phyloP scores from a whole-genome alignment of 2,329 filamentous ascomycete species.

The Tolypocladium album region DNA sequence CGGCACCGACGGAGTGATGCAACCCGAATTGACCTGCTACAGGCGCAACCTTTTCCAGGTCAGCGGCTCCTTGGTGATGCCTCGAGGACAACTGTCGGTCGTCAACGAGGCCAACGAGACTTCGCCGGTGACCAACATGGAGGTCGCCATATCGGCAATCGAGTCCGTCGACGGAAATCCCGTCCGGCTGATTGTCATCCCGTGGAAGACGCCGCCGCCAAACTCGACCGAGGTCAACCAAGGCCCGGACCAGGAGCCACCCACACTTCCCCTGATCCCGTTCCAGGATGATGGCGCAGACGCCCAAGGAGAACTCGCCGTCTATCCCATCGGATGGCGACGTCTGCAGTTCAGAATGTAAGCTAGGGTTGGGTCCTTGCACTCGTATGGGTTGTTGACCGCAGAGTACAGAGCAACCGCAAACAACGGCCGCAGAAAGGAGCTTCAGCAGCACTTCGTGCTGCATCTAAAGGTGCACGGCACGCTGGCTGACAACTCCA shows the following conservation, averaged over 20 bases:
- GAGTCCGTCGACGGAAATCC: conserved; percentile 90
- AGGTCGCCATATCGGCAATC: conserved; percentile 82
- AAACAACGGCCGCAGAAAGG: conserved; percentile 89
- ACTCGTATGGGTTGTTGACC: neutral
- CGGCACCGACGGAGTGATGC: conserved; percentile 46
- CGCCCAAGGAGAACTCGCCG: conserved; percentile 69
- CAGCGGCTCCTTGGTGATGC: conserved; percentile 76
- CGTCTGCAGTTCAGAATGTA: conserved; percentile 80
- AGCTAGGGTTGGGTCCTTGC: conserved; percentile 12
- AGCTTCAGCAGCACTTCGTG: conserved; percentile 93
- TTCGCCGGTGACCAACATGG: conserved; percentile 70
- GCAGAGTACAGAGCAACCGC: conserved; percentile 60
- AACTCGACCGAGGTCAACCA: conserved; percentile 59
- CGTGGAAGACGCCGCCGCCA: conserved; percentile 90
- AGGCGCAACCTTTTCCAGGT: conserved; percentile 93
- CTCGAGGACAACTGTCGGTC: conserved; percentile 66
- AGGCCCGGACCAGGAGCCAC: conserved; percentile 70
- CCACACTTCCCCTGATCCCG: conserved; percentile 63
- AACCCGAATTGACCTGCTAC: conserved; percentile 88
- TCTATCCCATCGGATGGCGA: conserved; percentile 90
- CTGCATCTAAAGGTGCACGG: conserved; percentile 78
- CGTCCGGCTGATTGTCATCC: conserved; percentile 90
- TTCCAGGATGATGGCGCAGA: conserved; percentile 51
- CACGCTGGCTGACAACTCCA: conserved; percentile 73
- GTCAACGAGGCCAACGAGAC: conserved; percentile 77